Evolutionary conservation across 202 grass and related monocot genomes (phyloP).

Genomic region (Schoenoplectus triqueter): DNA sequence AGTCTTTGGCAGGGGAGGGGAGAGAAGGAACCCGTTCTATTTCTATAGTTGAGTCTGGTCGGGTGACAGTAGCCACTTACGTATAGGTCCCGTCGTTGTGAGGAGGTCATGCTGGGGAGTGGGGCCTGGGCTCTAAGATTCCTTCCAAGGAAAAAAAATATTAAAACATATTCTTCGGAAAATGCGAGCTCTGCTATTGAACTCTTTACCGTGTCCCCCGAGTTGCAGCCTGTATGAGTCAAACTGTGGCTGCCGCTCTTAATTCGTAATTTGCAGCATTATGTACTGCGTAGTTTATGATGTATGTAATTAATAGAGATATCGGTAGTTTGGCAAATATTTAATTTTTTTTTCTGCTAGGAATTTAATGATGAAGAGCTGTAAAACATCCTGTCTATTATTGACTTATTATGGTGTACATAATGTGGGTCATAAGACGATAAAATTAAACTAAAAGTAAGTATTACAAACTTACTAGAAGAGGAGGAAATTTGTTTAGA

Average conservation of each 20-base stretch:
- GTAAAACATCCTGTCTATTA: neutral
- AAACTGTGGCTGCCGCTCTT: too few species aligned
- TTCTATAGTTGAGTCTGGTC: neutral
- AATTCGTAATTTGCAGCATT: neutral
- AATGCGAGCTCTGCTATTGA: neutral
- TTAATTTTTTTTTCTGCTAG: neutral
- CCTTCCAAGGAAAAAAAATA: neutral
- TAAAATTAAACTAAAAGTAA: too few species aligned
- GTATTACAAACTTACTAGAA: too few species aligned
- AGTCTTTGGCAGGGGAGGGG: neutral
- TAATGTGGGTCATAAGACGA: too few species aligned
- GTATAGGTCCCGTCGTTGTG: neutral
- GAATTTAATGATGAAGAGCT: neutral
- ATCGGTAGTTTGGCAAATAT: neutral
- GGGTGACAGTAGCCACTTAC: slow-evolving; percentile 19
- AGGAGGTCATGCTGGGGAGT: neutral
- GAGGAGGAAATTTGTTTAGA: neutral
- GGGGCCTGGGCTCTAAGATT: too few species aligned
- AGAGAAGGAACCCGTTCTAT: neutral
- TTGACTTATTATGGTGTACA: neutral
- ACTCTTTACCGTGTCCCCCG: neutral
- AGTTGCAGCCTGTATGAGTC: neutral
- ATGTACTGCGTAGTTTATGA: neutral
- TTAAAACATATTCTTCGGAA: too few species aligned
- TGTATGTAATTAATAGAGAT: neutral